A percentile compares a stretch with the other conserved stretches of the same genome.
phyloP scores from a whole-genome alignment of 2,329 filamentous ascomycete genomes.

The Bisporella sp. region DNA sequence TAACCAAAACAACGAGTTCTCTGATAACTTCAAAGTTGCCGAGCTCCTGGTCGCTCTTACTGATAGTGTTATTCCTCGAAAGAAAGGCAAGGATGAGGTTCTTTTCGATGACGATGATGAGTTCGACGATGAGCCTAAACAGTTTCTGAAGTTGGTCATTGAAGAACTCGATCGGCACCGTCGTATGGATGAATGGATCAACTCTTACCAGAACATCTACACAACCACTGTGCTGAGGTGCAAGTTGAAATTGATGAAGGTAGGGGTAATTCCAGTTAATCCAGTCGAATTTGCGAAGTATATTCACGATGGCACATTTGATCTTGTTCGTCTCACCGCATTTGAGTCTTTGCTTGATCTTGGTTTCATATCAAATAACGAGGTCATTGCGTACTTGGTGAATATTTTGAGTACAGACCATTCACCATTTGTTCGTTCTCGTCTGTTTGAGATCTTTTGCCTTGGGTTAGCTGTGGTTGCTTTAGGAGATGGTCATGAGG shows the following conservation, averaged over 20 bases:
- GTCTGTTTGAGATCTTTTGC: constrained; percentile 52
- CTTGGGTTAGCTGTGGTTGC: constrained; percentile 56
- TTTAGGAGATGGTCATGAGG: constrained; percentile 44
- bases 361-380: constrained; percentile 49
- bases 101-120: constrained; percentile 33
- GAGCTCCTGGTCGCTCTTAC: constrained; percentile 63
- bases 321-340: constrained; percentile 58
- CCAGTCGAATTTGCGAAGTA: constrained; percentile 56
- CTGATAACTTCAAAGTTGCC: constrained; percentile 84
- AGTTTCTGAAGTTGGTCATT: constrained; percentile 38
- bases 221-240: constrained; percentile 56
- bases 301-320: constrained; percentile 55
- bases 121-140: constrained; percentile 36
- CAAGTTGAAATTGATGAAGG: constrained; percentile 57
- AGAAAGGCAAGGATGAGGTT: constrained; percentile 26
- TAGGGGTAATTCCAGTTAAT: constrained; percentile 47
- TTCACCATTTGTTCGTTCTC: constrained; percentile 55
- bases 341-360: constrained; percentile 58
- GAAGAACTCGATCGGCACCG: constrained; percentile 61
- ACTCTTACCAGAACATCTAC: constrained; percentile 62
- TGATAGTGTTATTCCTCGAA: constrained; percentile 47
- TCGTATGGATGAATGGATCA: constrained; percentile 61
- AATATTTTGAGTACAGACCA: constrained; percentile 53
- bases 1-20: constrained; percentile 82
- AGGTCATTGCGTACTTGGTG: constrained; percentile 49